phyloP scores from a whole-genome alignment of 2,329 filamentous ascomycete genomes.

The Madurella fahalii region DNA sequence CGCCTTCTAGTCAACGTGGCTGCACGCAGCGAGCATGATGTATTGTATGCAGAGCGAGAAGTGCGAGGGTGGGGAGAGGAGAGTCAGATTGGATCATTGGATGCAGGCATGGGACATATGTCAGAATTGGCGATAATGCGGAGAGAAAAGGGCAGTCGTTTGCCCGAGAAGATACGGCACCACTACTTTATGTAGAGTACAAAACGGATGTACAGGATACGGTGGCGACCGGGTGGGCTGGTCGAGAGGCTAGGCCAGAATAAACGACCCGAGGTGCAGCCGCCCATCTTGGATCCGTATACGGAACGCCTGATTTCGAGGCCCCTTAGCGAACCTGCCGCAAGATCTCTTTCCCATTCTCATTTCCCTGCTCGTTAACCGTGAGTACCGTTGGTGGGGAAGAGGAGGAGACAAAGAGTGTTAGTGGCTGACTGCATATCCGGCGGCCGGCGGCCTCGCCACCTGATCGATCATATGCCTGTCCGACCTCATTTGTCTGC shows the following conservation, averaged over 20 bases:
- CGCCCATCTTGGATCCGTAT: neutral
- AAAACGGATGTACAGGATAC: too few species aligned
- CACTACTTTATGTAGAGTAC: too few species aligned
- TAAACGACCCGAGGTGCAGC: neutral
- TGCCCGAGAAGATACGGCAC: neutral
- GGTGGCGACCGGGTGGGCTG: too few species aligned
- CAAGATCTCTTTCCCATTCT: too few species aligned
- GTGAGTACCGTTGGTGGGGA: neutral
- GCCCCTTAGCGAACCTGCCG: too few species aligned
- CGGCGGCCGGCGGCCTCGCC: neutral
- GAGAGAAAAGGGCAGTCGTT: neutral
- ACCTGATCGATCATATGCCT: neutral
- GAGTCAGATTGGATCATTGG: neutral
- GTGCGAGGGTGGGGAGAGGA: neutral
- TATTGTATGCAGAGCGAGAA: conserved; percentile 29
- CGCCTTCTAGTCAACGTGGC: too few species aligned
- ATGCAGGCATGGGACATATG: neutral
- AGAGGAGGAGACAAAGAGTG: neutral
- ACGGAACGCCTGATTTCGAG: too few species aligned
- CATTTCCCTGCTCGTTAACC: too few species aligned
- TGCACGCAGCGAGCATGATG: conserved; percentile 5
- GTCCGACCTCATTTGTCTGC: neutral
- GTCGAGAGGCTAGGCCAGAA: neutral
- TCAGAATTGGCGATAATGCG: neutral
- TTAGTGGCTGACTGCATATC: neutral